Percentiles rank a stretch among this genome's conserved stretches.
Evolutionary conservation across 306 rosid species (phyloP).

Genomic region (Cucurbita pepo): DNA sequence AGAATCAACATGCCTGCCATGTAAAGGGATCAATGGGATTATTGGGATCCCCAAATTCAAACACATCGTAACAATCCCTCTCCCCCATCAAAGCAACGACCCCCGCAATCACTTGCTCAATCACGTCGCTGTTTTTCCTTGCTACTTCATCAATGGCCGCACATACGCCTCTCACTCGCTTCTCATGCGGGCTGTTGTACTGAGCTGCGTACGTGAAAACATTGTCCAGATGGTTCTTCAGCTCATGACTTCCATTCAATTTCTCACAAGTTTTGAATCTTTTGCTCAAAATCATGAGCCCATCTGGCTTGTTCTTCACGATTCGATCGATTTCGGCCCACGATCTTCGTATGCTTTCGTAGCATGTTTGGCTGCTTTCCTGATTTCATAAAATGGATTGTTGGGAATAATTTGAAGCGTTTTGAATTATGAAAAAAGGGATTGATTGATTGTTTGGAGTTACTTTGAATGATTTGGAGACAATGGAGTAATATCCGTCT

Average conservation of each 20-base stretch:
- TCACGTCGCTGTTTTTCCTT: background rate
- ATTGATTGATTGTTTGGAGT: background rate
- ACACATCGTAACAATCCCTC: background rate
- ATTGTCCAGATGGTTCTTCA: background rate
- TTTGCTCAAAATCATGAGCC: conserved; percentile 27
- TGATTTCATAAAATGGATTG: background rate
- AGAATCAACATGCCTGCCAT: conserved; percentile 13
- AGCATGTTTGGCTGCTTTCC: conserved; percentile 42
- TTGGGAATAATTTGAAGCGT: no score
- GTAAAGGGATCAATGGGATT: background rate
- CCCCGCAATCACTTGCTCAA: conserved; percentile 3
- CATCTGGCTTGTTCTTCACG: conserved; percentile 15
- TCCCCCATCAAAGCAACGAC: background rate
- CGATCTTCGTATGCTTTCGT: conserved; percentile 28
- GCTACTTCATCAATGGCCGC: conserved; percentile 3
- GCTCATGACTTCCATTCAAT: background rate
- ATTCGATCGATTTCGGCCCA: conserved; percentile 42
- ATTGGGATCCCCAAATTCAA: background rate
- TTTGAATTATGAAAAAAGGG: no score
- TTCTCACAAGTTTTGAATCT: conserved; percentile 36
- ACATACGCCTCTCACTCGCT: conserved; percentile 5
- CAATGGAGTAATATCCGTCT: conserved; percentile 25
- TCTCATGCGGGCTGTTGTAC: conserved; percentile 1
- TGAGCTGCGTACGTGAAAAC: conserved; percentile 6
- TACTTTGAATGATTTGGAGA: conserved; percentile 30